Conservation (phyloP, 257 asterid species). For the Solanum commersonii region DNA sequence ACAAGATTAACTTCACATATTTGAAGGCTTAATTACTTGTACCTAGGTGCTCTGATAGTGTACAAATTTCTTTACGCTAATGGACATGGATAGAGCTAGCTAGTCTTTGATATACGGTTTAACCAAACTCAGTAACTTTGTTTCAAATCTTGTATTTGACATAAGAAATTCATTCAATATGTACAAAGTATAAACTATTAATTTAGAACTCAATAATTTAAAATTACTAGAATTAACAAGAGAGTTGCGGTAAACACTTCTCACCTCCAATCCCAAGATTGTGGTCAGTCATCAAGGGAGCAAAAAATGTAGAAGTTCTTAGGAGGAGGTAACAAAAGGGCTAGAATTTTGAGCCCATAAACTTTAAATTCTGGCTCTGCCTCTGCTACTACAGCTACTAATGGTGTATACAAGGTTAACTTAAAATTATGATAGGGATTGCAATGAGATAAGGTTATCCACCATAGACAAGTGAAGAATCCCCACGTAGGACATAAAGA, state of each 20-base stretch:
- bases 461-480: constrained; percentile 27
- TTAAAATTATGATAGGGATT: neutral
- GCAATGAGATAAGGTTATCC: constrained; percentile 47
- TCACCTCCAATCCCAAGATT: neutral
- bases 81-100: neutral
- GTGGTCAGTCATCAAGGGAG: neutral
- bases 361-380: neutral
- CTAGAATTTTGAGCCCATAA: neutral
- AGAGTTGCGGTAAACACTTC: neutral
- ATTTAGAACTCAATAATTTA: neutral
- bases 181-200: neutral
- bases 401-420: too few relatives aligned
- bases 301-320: neutral
- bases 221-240: neutral
- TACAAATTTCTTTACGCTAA: fast-evolving
- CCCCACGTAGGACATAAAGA: constrained; percentile 38
- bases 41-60: neutral
- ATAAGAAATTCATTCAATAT: neutral
- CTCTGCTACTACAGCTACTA: too few relatives aligned
- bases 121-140: neutral
- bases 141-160: neutral
- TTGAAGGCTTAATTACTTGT: neutral
- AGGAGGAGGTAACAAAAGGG: neutral
- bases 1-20: neutral
- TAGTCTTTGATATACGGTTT: neutral